These are phyloP conservation scores for Rhynchospora breviuscula DNA, from an alignment of 176 grass and related monocot species.

Conservation along the genomic window DNA sequence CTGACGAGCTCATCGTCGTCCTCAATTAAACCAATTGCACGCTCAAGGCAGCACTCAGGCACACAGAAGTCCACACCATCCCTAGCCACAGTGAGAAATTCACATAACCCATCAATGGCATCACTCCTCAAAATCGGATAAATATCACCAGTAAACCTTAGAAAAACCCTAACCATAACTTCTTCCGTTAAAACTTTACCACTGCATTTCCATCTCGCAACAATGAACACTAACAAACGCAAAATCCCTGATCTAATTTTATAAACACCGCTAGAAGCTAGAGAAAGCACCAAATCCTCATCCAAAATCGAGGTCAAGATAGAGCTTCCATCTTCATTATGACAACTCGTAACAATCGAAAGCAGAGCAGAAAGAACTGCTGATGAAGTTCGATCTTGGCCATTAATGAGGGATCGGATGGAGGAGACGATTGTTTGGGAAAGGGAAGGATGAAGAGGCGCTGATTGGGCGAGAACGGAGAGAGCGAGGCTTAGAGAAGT, in stretches of 20 bases:
- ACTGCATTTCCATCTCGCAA: neutral
- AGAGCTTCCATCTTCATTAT: slow-evolving; percentile 9
- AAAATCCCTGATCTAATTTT: slow-evolving; percentile 34
- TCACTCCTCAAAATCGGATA: slow-evolving; percentile 50
- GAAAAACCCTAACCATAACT: slow-evolving; percentile 33
- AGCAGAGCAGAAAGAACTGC: slow-evolving; percentile 26
- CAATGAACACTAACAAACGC: slow-evolving; percentile 15
- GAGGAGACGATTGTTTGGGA: slow-evolving; percentile 11
- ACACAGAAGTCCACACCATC: neutral
- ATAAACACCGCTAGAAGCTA: slow-evolving; percentile 21
- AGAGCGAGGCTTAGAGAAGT: slow-evolving; percentile 19
- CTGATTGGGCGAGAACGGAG: slow-evolving; percentile 10
- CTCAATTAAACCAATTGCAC: slow-evolving; percentile 38
- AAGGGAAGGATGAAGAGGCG: neutral
- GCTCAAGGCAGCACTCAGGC: slow-evolving; percentile 36
- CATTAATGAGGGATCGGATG: slow-evolving; percentile 27
- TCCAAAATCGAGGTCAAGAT: slow-evolving; percentile 25
- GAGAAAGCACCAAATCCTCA: slow-evolving; percentile 24
- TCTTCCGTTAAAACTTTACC: neutral
- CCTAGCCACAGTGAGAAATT: slow-evolving; percentile 35
- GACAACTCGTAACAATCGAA: neutral
- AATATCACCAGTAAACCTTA: slow-evolving; percentile 45
- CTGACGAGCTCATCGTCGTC: slow-evolving; percentile 61
- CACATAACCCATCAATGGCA: slow-evolving; percentile 46
- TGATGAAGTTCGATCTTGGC: slow-evolving; percentile 8